Conservation (phyloP, 331 rosid genomes). For the Phaseolus coccineus region DNA sequence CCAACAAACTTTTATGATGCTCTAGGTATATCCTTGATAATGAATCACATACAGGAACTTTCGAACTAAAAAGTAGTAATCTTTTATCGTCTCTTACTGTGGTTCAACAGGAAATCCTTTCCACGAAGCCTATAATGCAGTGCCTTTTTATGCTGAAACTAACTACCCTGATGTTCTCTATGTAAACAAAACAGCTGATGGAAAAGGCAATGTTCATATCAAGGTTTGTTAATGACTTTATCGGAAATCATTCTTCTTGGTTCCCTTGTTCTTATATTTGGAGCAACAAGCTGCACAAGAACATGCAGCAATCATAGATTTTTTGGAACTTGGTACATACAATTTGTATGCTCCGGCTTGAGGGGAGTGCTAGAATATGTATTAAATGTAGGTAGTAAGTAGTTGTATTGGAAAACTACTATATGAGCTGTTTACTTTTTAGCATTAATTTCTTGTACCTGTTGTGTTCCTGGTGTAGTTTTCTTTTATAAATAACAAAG, state of each 20-base stretch:
- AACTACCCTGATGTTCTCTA: conserved; percentile 76
- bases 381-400: too few species aligned
- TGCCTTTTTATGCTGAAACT: conserved; percentile 63
- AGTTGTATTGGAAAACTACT: too few species aligned
- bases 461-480: too few species aligned
- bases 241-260: conserved; percentile 13
- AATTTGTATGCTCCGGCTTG: too few species aligned
- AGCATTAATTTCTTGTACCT: too few species aligned
- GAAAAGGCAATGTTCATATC: conserved; percentile 64
- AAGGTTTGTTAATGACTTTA: conserved; percentile 63
- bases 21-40: conserved; percentile 62
- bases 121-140: conserved; percentile 74
- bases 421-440: too few species aligned
- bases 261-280: conserved; percentile 27
- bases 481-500: too few species aligned
- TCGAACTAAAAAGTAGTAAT: conserved; percentile 46
- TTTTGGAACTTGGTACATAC: neutral
- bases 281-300: conserved; percentile 34
- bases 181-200: conserved; percentile 63
- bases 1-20: conserved; percentile 71
- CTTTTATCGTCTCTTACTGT: conserved; percentile 42
- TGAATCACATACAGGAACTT: conserved; percentile 33
- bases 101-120: conserved; percentile 80
- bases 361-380: too few species aligned
- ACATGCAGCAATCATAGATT: conserved; percentile 4